A percentile compares a stretch with the other conserved stretches of the same genome.
Conservation (phyloP, 371 early-diverging fungal genomes). For the Mucor indicus region DNA sequence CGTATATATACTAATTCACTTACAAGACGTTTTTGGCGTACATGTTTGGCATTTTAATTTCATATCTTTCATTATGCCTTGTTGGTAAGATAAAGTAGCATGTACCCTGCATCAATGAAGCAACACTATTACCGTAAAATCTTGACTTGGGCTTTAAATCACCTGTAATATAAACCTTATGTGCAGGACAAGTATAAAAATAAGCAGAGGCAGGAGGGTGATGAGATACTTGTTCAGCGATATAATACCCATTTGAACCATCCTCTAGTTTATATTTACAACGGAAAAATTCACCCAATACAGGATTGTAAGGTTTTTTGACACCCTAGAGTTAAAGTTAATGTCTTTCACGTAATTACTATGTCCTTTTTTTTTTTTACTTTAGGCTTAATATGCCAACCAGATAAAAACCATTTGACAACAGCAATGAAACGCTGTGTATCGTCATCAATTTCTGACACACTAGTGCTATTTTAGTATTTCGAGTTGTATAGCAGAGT, state of each 20-base stretch:
- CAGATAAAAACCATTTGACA: conserved; percentile 90
- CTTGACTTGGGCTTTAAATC: conserved; percentile 85
- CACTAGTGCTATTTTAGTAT: too few species aligned
- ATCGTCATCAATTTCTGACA: conserved; percentile 65
- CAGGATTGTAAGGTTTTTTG: conserved; percentile 97
- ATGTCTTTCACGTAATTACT: background rate
- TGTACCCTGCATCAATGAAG: conserved; percentile 85
- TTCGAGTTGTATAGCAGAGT: background rate
- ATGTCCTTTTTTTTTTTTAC: conserved; percentile 27
- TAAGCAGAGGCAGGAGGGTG: conserved; percentile 94
- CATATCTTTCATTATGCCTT: conserved; percentile 71
- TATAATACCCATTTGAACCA: conserved; percentile 72
- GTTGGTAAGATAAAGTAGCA: conserved; percentile 59
- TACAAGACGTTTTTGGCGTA: conserved; percentile 87
- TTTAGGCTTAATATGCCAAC: conserved; percentile 95
- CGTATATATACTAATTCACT: background rate
- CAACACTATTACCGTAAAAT: conserved; percentile 92
- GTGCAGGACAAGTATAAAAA: conserved; percentile 82
- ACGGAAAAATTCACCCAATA: conserved; percentile 92
- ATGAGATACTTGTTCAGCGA: conserved; percentile 96
- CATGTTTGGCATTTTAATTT: conserved; percentile 86
- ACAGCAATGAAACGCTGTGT: conserved; percentile 83
- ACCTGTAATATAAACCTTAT: conserved; percentile 78
- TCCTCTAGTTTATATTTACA: conserved; percentile 74
- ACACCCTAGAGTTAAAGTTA: conserved; percentile 92